A percentile compares a stretch with the other conserved stretches of the same genome.
Conservation (phyloP, 1,284 basidiomycete species). For the Puccinia triticina region DNA sequence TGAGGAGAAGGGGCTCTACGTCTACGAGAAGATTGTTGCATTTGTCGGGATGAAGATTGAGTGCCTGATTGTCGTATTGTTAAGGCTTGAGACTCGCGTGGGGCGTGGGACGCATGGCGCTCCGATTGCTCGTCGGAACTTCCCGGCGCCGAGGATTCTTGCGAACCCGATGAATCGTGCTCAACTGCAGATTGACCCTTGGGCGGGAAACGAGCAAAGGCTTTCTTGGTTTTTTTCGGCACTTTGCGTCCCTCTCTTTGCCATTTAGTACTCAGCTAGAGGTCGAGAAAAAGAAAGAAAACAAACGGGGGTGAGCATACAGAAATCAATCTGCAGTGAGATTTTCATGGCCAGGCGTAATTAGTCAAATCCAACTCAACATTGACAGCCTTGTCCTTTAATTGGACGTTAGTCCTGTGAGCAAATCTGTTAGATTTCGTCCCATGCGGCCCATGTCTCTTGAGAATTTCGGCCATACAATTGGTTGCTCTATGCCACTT, state of each 20-base stretch:
- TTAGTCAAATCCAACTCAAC: conserved; percentile 10
- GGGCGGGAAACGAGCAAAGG: conserved; percentile 39
- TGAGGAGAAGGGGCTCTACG: neutral
- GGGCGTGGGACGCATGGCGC: neutral
- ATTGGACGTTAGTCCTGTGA: conserved; percentile 29
- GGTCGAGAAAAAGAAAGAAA: neutral
- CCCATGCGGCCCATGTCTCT: conserved; percentile 35
- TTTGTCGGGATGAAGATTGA: neutral
- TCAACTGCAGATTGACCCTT: neutral
- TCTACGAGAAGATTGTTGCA: neutral
- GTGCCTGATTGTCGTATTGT: neutral
- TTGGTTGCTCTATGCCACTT: conserved; percentile 8
- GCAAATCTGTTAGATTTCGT: conserved; percentile 15
- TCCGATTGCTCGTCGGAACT: neutral
- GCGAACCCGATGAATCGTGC: neutral
- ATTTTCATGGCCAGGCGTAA: neutral
- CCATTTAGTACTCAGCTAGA: conserved; percentile 45
- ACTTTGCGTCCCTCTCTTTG: neutral
- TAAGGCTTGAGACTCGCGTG: no score
- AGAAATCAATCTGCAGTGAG: neutral
- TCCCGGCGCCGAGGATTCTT: neutral
- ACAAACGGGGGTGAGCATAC: neutral
- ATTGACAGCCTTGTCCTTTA: conserved; percentile 50
- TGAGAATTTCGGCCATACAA: conserved; percentile 46
- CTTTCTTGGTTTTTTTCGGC: neutral